Evolutionary conservation across 2,329 filamentous ascomycete genomes (phyloP).

Genomic region (Pyrenochaeta sp.): DNA sequence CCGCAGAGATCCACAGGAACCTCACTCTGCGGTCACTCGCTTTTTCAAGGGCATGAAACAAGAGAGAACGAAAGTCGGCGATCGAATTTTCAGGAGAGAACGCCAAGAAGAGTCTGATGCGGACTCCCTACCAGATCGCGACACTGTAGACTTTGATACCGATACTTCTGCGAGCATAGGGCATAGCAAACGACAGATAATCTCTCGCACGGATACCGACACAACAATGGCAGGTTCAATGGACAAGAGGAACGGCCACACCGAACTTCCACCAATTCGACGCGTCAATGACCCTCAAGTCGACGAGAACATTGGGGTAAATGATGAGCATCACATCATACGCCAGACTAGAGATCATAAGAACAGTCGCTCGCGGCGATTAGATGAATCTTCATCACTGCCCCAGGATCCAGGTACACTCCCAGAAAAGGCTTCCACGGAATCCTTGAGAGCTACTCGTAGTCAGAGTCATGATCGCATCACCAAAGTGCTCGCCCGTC

Average conservation of each 20-base stretch:
- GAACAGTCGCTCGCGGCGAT: constrained; percentile 51
- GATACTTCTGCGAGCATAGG: constrained; percentile 27
- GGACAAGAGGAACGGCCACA: constrained; percentile 35
- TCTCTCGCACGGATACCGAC: constrained; percentile 39
- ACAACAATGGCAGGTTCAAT: constrained; percentile 25
- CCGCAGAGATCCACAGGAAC: constrained; percentile 53
- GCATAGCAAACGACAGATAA: constrained; percentile 27
- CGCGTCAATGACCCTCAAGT: constrained; percentile 35
- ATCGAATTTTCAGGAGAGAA: constrained; percentile 68
- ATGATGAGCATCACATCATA: constrained; percentile 50
- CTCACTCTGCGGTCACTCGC: constrained; percentile 68
- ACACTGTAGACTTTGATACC: constrained; percentile 46
- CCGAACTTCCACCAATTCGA: constrained; percentile 48
- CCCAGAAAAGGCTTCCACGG: constrained; percentile 30
- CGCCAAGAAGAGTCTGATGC: constrained; percentile 54
- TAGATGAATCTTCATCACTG: constrained; percentile 58
- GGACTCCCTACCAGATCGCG: constrained; percentile 57
- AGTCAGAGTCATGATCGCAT: constrained; percentile 38
- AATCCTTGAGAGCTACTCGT: constrained; percentile 31
- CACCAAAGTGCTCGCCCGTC: constrained; percentile 40
- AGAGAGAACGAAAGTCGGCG: constrained; percentile 69
- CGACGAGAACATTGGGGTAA: constrained; percentile 37
- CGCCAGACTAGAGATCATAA: constrained; percentile 51
- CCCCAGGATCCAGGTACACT: constrained; percentile 56
- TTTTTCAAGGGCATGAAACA: constrained; percentile 81